Evolutionary conservation across 1,284 basidiomycete species (phyloP), one percentile per base, ranked within the genome.

Genomic region (Marasmius fiardii): DNA sequence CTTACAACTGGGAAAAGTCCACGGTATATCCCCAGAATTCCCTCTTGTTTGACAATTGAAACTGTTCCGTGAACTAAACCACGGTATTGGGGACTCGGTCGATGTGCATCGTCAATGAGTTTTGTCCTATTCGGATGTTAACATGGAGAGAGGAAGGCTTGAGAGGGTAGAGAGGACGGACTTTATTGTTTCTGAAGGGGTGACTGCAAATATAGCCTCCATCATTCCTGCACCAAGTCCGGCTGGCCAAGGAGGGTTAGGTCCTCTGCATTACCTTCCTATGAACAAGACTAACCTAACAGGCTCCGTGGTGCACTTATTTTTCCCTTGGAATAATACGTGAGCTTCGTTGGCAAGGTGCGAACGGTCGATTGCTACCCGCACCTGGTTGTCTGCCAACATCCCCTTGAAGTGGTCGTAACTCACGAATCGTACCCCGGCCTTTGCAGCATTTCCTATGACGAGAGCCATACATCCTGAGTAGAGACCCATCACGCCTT

Each of bases 171-270:
- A 37, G 24, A 45, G n/a, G 4, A 71, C 88, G 43, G 54, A 95
- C 94, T 99, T 99, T 78, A 99, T 98, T 0, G 96, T 98, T 72
- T 99, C 96, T 7, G 92, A 95, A 0, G 96, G 97, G 0, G 96
- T 98, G 5, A 98, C 96, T 1, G 95, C 96, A 57, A 98, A 86
- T 24, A 98, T 70, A 1, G 96, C 95, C 72, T 99, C 96, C 69
- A 81, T 89, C 85, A 97, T 88, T 10, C 97, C 96, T 1, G 97
- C 97, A 43, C 94, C 95, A 4, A 99, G 76, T 39, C 97, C 96
- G 51, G 97, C 94, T 85, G 68, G 21, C 51, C 58, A 43, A 55
- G n/a, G 39, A 18, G 11, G 6, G 16, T 41, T 16, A n/a, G 39
- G 54, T 33, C 35, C 34, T 33, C 45, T 56, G 44, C 52, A 55